These are phyloP conservation scores for Rhodotorula taiwanensis DNA, from an alignment of 768 basidiomycete species.

Conservation along the genomic window DNA sequence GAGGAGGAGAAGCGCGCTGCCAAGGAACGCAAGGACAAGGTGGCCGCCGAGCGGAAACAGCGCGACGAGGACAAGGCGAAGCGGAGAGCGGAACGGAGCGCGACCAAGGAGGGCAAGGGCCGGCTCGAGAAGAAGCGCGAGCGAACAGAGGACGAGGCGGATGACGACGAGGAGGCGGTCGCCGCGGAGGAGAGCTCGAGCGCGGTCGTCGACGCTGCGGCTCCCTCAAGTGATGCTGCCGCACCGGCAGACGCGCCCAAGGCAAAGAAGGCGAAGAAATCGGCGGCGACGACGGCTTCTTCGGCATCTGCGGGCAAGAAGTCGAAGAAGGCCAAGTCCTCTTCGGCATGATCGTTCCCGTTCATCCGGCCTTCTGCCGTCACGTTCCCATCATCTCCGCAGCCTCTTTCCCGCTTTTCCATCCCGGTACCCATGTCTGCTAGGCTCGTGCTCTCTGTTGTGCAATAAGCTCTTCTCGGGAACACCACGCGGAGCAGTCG, in stretches of 20 bases:
- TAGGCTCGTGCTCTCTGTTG: too few species aligned
- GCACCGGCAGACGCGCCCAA: constrained; percentile 28
- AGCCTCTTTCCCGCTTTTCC: too few species aligned
- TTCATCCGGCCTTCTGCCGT: too few species aligned
- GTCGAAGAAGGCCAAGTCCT: constrained; percentile 31
- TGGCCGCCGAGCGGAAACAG: constrained; percentile 5
- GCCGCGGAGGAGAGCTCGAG: neutral
- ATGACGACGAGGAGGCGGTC: constrained; percentile 9
- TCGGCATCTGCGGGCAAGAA: constrained; percentile 19
- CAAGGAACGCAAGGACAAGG: constrained; percentile 18
- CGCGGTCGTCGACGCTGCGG: neutral
- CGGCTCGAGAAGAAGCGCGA: constrained; percentile 25
- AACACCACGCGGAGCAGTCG: too few species aligned
- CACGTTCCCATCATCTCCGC: too few species aligned
- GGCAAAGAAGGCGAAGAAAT: constrained; percentile 27
- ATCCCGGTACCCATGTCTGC: too few species aligned
- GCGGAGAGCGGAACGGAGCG: constrained; percentile 28
- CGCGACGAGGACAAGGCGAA: constrained; percentile 23
- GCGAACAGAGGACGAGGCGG: constrained; percentile 22
- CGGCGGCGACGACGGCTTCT: neutral
- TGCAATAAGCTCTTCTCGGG: too few species aligned
- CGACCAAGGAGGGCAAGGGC: constrained; percentile 33
- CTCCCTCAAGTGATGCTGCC: too few species aligned
- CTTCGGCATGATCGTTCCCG: too few species aligned
- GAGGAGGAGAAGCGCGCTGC: constrained; percentile 20